A percentile compares a stretch with the other conserved stretches of the same genome.
Evolutionary conservation across 2,329 filamentous ascomycete genomes (phyloP).

Genomic region (Sporothrix pallida): DNA sequence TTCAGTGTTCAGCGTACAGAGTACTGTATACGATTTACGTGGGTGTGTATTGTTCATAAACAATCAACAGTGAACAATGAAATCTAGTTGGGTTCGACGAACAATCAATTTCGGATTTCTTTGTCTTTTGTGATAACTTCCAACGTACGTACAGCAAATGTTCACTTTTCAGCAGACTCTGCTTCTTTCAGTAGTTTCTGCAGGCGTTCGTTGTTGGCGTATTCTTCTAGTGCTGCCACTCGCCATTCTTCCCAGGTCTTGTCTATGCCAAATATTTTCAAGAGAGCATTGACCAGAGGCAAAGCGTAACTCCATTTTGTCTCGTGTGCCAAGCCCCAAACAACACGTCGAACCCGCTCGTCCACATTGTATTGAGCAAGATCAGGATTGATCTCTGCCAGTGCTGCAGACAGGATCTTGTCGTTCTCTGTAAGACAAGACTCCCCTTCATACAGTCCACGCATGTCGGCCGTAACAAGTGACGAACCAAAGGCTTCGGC

Average conservation of each 20-base stretch:
- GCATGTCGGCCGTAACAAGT: too few species aligned
- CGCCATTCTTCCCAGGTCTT: neutral
- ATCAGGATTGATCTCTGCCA: neutral
- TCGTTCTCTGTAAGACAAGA: neutral
- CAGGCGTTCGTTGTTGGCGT: neutral
- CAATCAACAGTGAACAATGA: too few species aligned
- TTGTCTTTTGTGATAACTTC: too few species aligned
- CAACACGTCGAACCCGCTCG: neutral
- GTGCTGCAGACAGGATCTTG: neutral
- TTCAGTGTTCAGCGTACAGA: too few species aligned
- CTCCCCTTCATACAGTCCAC: too few species aligned
- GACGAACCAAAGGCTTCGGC: too few species aligned
- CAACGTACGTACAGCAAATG: too few species aligned
- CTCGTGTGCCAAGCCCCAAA: neutral
- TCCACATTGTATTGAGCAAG: neutral
- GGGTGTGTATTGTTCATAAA: too few species aligned
- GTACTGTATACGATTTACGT: too few species aligned
- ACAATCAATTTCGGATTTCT: too few species aligned
- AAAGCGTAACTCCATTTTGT: neutral
- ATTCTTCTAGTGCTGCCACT: neutral
- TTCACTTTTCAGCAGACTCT: neutral
- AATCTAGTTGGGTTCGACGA: too few species aligned
- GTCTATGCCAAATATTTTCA: neutral
- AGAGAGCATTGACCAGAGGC: neutral
- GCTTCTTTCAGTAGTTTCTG: neutral